Evolutionary conservation across 176 grass and related monocot species (phyloP).

Genomic region (Pontederia crassipes): DNA sequence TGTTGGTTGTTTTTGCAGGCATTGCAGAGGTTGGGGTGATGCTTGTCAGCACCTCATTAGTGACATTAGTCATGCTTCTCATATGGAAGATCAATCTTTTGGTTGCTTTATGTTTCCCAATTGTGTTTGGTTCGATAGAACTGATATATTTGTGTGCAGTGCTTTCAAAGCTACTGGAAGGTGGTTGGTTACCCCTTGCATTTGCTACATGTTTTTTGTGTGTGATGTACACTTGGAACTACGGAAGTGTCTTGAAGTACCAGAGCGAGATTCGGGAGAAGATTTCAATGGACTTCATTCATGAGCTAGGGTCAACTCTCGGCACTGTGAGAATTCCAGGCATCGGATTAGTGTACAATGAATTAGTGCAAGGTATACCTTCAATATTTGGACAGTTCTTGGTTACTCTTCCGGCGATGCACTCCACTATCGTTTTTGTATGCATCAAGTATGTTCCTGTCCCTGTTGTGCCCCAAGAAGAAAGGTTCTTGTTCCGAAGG

Average conservation of each 20-base stretch:
- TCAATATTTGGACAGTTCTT: conserved; percentile 82
- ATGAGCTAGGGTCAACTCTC: conserved; percentile 70
- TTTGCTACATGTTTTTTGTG: conserved; percentile 71
- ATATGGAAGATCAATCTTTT: conserved; percentile 93
- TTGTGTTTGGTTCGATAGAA: conserved; percentile 64
- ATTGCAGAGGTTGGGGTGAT: conserved; percentile 98
- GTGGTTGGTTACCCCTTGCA: conserved; percentile 83
- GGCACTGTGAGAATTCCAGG: conserved; percentile 83
- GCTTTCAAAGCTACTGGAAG: conserved; percentile 83
- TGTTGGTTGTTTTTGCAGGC: conserved; percentile 21
- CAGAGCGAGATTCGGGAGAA: conserved; percentile 90
- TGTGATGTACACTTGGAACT: conserved; percentile 98
- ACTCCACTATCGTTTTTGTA: conserved; percentile 86
- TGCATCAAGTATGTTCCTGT: conserved; percentile 92
- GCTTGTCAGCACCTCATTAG: conserved; percentile 91
- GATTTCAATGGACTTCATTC: conserved; percentile 78
- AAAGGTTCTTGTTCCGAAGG: conserved; percentile 94
- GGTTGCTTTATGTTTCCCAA: conserved; percentile 58
- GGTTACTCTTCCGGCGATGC: conserved; percentile 70
- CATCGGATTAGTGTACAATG: conserved; percentile 92
- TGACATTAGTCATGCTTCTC: conserved; percentile 94
- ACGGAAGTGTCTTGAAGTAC: conserved; percentile 92
- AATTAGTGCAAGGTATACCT: conserved; percentile 88
- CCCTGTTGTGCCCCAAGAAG: conserved; percentile 57
- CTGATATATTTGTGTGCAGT: conserved; percentile 73